These are phyloP conservation scores for Podila horticola DNA, from an alignment of 192 early-diverging fungal species.

Conservation along the genomic window DNA sequence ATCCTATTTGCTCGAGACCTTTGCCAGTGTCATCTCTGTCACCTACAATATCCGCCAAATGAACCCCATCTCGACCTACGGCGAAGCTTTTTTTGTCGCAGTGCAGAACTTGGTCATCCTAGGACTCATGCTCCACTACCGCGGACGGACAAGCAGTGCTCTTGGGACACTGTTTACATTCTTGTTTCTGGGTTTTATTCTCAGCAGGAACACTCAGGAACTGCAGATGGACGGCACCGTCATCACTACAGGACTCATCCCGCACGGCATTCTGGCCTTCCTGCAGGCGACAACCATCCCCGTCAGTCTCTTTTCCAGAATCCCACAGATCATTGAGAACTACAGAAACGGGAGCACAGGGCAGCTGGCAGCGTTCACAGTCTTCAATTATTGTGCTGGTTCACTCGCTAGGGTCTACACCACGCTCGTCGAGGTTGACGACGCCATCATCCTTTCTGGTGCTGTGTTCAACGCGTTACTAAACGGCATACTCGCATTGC, in stretches of 20 bases:
- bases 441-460: constrained; percentile 72
- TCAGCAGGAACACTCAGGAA: not conserved
- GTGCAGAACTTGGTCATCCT: constrained; percentile 83
- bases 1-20: constrained; percentile 81
- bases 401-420: constrained; percentile 86
- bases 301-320: constrained; percentile 71
- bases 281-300: constrained; percentile 68
- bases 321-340: constrained; percentile 30
- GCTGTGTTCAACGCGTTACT: constrained; percentile 71
- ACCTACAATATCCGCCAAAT: constrained; percentile 84
- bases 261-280: constrained; percentile 58
- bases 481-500: constrained; percentile 80
- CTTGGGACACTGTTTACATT: not conserved
- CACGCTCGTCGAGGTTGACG: constrained; percentile 87
- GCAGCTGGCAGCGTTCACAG: constrained; percentile 71
- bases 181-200: constrained; percentile 51
- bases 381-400: constrained; percentile 85
- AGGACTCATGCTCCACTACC: constrained; percentile 68
- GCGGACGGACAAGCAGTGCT: constrained; percentile 34
- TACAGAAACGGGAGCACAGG: constrained; percentile 80
- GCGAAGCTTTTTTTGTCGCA: constrained; percentile 80
- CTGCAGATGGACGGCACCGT: not conserved
- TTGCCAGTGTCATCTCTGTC: constrained; percentile 74
- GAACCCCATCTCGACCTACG: constrained; percentile 89
- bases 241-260: constrained; percentile 50